These are phyloP conservation scores for Acidiella bohemica DNA, from an alignment of 495 filamentous ascomycete species.

Conservation along the genomic window DNA sequence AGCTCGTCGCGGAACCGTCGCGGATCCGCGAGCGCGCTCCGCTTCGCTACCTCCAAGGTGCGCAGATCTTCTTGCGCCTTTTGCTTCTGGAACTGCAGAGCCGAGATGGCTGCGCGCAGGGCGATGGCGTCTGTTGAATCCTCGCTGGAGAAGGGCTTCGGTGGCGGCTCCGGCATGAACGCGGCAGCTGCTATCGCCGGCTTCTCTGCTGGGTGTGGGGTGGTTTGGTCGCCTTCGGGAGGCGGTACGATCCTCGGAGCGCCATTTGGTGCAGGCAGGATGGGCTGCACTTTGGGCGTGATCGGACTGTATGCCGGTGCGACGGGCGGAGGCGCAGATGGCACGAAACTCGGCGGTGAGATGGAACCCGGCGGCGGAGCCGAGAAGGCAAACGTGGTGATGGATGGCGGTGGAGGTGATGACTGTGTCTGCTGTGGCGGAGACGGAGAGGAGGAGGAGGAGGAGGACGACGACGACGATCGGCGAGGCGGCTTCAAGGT, in stretches of 20 bases:
- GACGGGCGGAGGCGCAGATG: not conserved
- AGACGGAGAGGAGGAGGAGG: conserved; percentile 1
- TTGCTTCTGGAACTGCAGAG: conserved; percentile 69
- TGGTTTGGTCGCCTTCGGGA: not conserved
- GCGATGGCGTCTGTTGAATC: conserved; percentile 76
- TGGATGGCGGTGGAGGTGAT: conserved; percentile 2
- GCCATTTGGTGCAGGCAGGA: conserved; percentile 1
- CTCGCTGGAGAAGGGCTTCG: conserved; percentile 58
- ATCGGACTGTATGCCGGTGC: conserved; percentile 15
- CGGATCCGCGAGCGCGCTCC: conserved; percentile 52
- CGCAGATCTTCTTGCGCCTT: conserved; percentile 60
- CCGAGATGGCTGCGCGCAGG: conserved; percentile 61
- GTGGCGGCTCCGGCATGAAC: conserved; percentile 38
- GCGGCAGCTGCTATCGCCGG: conserved; percentile 7
- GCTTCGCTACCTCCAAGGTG: conserved; percentile 47
- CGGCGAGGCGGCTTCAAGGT: conserved; percentile 1
- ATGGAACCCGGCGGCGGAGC: conserved; percentile 3
- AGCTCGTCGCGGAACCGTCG: conserved; percentile 53
- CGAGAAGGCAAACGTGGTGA: conserved; percentile 4
- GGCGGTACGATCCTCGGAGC: not conserved
- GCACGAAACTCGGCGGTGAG: not conserved
- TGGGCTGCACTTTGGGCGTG: conserved; percentile 17
- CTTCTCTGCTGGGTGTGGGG: not conserved
- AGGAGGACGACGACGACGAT: no score
- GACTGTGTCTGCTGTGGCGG: not conserved